phyloP scores from a whole-genome alignment of 495 filamentous ascomycete genomes.

The Xylaria grammica region DNA sequence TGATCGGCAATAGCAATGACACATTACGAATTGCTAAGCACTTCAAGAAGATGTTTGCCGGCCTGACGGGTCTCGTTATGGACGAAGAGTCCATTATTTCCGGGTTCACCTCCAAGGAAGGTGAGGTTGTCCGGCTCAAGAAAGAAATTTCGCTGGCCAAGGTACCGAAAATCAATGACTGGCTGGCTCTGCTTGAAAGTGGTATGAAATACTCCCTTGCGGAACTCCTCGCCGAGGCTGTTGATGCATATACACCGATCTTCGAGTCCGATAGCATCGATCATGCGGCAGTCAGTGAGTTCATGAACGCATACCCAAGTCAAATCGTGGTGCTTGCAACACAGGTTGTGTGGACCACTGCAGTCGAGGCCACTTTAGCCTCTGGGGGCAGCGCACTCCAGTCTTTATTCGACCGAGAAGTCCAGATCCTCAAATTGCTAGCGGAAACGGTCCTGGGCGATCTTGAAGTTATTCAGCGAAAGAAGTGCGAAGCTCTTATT shows the following conservation, averaged over 20 bases:
- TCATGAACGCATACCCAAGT: conserved; percentile 81
- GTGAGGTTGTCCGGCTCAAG: conserved; percentile 85
- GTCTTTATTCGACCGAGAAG: conserved; percentile 72
- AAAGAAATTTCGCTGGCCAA: conserved; percentile 89
- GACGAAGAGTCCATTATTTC: conserved; percentile 88
- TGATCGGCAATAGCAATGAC: conserved; percentile 99
- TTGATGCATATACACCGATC: conserved; percentile 75
- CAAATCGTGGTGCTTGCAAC: conserved; percentile 95
- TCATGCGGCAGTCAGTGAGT: conserved; percentile 69
- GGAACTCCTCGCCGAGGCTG: conserved; percentile 84
- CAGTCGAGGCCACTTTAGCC: conserved; percentile 75
- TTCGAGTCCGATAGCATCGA: conserved; percentile 71
- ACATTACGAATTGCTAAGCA: conserved; percentile 95
- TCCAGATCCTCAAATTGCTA: conserved; percentile 79
- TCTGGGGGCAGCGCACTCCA: conserved; percentile 71
- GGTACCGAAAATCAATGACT: conserved; percentile 96
- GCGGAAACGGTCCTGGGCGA: conserved; percentile 90
- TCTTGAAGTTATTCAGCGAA: conserved; percentile 81
- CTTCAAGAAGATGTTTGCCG: conserved; percentile 99
- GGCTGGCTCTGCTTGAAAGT: conserved; percentile 86
- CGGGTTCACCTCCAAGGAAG: conserved; percentile 94
- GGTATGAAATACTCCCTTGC: conserved; percentile 95
- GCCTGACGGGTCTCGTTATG: conserved; percentile 85
- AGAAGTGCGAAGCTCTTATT: conserved; percentile 98
- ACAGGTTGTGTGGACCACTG: conserved; percentile 91